Conservation (phyloP, 495 filamentous ascomycete genomes). For the Annulohypoxylon moriforme region DNA sequence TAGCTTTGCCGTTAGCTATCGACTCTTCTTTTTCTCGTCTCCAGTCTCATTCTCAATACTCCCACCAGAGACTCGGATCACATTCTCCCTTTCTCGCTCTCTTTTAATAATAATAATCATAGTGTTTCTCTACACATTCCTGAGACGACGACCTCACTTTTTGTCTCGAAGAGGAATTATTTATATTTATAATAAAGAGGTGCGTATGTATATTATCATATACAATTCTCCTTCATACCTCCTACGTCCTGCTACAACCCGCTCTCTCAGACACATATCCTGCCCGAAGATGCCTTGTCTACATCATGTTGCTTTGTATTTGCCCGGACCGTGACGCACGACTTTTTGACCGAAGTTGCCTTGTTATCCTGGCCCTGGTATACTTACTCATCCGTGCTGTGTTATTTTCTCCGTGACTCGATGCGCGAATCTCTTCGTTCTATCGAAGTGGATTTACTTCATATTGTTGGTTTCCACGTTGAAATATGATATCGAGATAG, state of each 20-base stretch:
- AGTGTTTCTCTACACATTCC: slow-evolving; percentile 33
- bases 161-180: slow-evolving; percentile 10
- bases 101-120: slow-evolving; percentile 32
- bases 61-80: slow-evolving; percentile 8
- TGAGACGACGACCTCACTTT: slow-evolving; percentile 26
- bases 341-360: slow-evolving; percentile 22
- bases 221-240: slow-evolving; percentile 11
- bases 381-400: slow-evolving; percentile 23
- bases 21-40: not conserved
- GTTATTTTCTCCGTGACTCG: slow-evolving; percentile 30
- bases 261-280: slow-evolving; percentile 12
- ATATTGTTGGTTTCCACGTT: slow-evolving; percentile 20
- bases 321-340: slow-evolving; percentile 30
- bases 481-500: slow-evolving; percentile 16
- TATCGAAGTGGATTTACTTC: slow-evolving; percentile 5
- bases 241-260: not conserved
- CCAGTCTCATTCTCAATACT: not conserved
- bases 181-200: slow-evolving; percentile 24
- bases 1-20: slow-evolving; percentile 18
- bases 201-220: slow-evolving; percentile 26
- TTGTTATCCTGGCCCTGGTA: slow-evolving; percentile 14
- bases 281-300: slow-evolving; percentile 6
- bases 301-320: slow-evolving; percentile 28
- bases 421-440: slow-evolving; percentile 15
- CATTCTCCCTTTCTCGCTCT: slow-evolving; percentile 8